Conservation (phyloP, 768 basidiomycete genomes). For the Kwoniella shandongensis region DNA sequence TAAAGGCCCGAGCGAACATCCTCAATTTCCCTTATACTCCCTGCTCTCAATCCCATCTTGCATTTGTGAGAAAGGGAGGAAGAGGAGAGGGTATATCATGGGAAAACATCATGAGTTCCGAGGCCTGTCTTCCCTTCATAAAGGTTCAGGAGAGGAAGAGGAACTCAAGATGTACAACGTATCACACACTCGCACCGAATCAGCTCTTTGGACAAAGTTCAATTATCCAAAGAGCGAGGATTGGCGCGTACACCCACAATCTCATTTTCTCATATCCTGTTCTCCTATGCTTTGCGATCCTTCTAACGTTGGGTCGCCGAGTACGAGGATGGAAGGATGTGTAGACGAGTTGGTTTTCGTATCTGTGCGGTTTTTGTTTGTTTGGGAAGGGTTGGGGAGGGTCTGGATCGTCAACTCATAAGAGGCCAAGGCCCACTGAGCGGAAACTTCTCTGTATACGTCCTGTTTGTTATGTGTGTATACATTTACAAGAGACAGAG, state of each 20-base stretch:
- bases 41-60: not conserved
- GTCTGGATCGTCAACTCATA: slow-evolving; percentile 8
- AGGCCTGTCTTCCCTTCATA: slow-evolving; percentile 22
- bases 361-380: not conserved
- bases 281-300: not conserved
- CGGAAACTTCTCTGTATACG: slow-evolving; percentile 2
- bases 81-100: not conserved
- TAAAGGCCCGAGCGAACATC: slow-evolving; percentile 34
- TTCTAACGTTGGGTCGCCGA: not conserved
- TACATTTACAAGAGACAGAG: too few species aligned
- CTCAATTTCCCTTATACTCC: not conserved
- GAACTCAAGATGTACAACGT: slow-evolving; percentile 32
- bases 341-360: slow-evolving; percentile 1
- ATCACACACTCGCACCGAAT: slow-evolving; percentile 21
- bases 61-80: not conserved
- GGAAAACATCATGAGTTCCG: slow-evolving; percentile 15
- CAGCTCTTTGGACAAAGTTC: slow-evolving; percentile 24
- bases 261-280: not conserved
- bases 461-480: too few species aligned
- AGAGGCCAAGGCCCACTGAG: slow-evolving; percentile 25
- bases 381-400: not conserved
- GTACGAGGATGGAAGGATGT: not conserved
- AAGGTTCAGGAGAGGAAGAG: slow-evolving; percentile 22
- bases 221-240: slow-evolving; percentile 30
- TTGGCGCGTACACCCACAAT: slow-evolving; percentile 26